These are phyloP conservation scores for Diaporthe sp. DNA, from an alignment of 2,329 filamentous ascomycete species.

Conservation along the genomic window DNA sequence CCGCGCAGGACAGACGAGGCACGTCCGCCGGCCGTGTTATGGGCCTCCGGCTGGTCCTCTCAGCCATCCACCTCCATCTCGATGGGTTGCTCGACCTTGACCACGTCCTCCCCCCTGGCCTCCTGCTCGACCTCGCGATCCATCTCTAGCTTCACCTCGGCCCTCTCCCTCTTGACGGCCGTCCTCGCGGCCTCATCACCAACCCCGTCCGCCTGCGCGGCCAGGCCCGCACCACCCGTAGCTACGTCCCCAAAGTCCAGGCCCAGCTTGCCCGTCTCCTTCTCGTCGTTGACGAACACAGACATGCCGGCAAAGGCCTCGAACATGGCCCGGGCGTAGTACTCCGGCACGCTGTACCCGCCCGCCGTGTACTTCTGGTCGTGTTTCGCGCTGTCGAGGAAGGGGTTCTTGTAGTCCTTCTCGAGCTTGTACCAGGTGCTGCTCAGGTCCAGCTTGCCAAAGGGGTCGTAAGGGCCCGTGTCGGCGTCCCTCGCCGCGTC, in stretches of 20 bases:
- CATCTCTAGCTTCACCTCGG: conserved; percentile 55
- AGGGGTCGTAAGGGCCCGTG: conserved; percentile 87
- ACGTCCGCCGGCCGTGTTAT: background rate
- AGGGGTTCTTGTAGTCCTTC: conserved; percentile 78
- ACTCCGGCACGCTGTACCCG: conserved; percentile 86
- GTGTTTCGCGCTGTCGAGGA: conserved; percentile 73
- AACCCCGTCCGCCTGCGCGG: conserved; percentile 35
- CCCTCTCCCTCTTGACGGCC: conserved; percentile 45
- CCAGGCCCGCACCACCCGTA: conserved; percentile 44
- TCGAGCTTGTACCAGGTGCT: conserved; percentile 78
- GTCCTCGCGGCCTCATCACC: conserved; percentile 49
- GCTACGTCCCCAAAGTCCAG: conserved; percentile 48
- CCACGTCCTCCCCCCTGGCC: conserved; percentile 48
- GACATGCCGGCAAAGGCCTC: conserved; percentile 92
- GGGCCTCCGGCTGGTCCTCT: conserved; percentile 36
- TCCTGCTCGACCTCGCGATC: conserved; percentile 60
- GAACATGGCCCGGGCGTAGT: conserved; percentile 81
- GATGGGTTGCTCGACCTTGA: conserved; percentile 40
- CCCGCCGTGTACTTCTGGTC: conserved; percentile 77
- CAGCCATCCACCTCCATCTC: conserved; percentile 63
- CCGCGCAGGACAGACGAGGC: background rate
- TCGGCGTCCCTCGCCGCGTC: conserved; percentile 48
- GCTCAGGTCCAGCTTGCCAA: conserved; percentile 77
- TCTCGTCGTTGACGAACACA: conserved; percentile 87
- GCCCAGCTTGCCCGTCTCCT: conserved; percentile 52